Base-by-base conservation (phyloP, 257 asterid genomes). In the Jaltomata sinuosa region DNA sequence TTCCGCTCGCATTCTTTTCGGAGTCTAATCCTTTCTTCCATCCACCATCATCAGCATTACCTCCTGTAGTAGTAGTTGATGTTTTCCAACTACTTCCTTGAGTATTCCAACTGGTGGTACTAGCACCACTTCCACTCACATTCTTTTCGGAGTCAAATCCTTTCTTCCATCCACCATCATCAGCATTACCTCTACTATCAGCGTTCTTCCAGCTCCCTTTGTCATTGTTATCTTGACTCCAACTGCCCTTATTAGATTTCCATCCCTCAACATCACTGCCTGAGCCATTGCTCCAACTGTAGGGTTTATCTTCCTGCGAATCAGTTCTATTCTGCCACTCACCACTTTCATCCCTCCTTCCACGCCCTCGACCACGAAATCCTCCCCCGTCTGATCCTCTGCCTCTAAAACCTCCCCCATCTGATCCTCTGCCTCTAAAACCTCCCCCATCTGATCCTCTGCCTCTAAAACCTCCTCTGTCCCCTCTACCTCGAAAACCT, bases 401-500 rank as follows among this genome's bases (percentile, higher is more conserved):
- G 49, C 85, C 85, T 27, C 80, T 40, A 50, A 27, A 83, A 25
- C 87, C 91, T 45, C 89, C 91, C 77, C 90, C 79, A 87, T 86
- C 92, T 45, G 61, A 78, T 32, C 91, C 93, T 92, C 97, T 91
- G 61, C 93, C 95, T 65, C 94, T 91, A 80, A 86, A 88, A 21
- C 89, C 91, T 29, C 89, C 89, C 36, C 83, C 80, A 11, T 52
- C 85, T 14, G 67, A 83, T 36, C 85, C 68, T 52, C 85, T 82
- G 49, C 85, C 85, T 45, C 80, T 55, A 50, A 45, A 83, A 74
- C 87, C 91, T 45, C 89, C 91, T 83, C 90, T 82, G 88, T 86
- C 92, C 38, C 91, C 93, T 93, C 97, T 91, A 71, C 93, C 95
- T 71, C 94, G 92, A 77, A 86, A 88, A 27, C 89, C 91, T 29